phyloP scores from a whole-genome alignment of 179 eudicot genomes.

The Camellia oleifera region DNA sequence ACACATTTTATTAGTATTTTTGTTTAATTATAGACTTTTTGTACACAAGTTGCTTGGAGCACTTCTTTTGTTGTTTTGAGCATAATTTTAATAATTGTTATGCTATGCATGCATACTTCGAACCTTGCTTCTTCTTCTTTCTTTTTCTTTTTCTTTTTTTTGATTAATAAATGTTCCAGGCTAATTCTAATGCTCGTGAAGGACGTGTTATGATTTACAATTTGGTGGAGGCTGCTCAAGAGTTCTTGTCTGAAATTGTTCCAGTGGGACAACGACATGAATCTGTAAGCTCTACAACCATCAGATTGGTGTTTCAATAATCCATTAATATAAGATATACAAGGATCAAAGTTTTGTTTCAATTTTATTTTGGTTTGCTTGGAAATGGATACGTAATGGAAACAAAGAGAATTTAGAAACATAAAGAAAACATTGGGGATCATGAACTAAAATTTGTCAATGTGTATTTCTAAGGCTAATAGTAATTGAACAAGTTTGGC shows the following conservation, averaged over 20 bases:
- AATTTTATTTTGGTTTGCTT: background rate
- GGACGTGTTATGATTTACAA: constrained; percentile 99
- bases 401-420: background rate
- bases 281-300: constrained; percentile 32
- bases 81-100: background rate
- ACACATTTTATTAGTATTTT: background rate
- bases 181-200: constrained; percentile 95
- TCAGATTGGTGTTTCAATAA: background rate
- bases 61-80: background rate
- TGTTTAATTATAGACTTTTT: background rate
- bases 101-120: background rate
- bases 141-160: background rate
- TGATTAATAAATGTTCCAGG: constrained; percentile 41
- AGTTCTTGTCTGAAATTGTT: constrained; percentile 90
- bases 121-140: background rate
- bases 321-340: background rate
- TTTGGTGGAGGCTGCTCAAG: constrained; percentile 99
- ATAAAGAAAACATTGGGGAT: background rate
- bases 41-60: background rate
- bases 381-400: background rate
- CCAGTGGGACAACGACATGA: constrained; percentile 44
- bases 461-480: background rate
- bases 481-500: too few species aligned
- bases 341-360: background rate
- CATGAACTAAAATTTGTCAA: background rate